phyloP scores from a whole-genome alignment of 306 rosid species.

The Corylus americana region DNA sequence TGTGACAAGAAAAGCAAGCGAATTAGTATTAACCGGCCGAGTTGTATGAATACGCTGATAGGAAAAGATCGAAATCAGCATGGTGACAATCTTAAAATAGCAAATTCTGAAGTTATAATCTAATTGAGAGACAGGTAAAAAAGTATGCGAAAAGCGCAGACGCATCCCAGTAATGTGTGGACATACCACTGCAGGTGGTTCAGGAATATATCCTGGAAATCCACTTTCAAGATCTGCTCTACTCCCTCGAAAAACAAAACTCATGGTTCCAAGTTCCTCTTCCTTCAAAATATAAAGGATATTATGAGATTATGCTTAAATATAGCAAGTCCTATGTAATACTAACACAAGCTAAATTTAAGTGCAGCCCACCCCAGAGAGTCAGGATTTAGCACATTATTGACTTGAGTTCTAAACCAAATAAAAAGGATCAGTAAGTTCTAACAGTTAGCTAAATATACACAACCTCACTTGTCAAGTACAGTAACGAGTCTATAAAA shows the following conservation, averaged over 20 bases:
- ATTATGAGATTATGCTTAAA: background rate
- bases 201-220: slow-evolving; percentile 53
- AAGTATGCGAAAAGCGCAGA: background rate
- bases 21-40: slow-evolving; percentile 32
- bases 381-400: background rate
- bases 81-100: background rate
- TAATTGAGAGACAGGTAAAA: background rate
- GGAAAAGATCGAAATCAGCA: background rate
- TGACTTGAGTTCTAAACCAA: background rate
- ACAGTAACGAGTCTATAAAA: background rate
- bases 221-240: slow-evolving; percentile 79
- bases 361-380: background rate
- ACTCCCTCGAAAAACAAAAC: slow-evolving; percentile 68
- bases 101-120: background rate
- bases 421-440: background rate
- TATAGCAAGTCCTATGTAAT: background rate
- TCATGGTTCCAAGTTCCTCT: slow-evolving; percentile 40
- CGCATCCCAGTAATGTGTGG: background rate
- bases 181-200: slow-evolving; percentile 50
- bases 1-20: slow-evolving; percentile 79
- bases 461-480: background rate
- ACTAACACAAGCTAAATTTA: background rate
- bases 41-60: slow-evolving; percentile 32
- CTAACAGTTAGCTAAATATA: background rate
- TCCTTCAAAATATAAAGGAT: background rate